Conservation (phyloP, 2,329 filamentous ascomycete genomes). For the Fusarium goolgardi region DNA sequence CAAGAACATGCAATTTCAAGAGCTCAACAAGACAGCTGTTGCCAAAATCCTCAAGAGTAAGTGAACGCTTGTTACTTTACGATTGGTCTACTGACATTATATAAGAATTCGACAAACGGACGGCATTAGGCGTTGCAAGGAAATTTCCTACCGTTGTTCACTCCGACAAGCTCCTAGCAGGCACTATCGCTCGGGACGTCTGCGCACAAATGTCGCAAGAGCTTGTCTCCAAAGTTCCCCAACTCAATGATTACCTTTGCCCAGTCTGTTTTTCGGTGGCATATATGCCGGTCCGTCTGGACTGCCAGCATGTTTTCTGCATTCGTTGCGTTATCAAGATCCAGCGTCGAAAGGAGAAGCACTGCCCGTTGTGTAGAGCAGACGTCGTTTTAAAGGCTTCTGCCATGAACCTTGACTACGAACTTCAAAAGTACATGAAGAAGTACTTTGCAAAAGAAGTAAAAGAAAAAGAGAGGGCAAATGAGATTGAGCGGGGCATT, state of each 20-base stretch:
- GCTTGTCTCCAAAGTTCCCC: conserved; percentile 78
- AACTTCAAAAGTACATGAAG: conserved; percentile 75
- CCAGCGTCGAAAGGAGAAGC: conserved; percentile 74
- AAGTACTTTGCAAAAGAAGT: conserved; percentile 80
- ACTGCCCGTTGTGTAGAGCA: conserved; percentile 81
- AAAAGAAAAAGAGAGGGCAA: conserved; percentile 74
- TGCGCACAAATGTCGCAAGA: conserved; percentile 79
- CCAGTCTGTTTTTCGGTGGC: conserved; percentile 82
- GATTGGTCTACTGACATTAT: conserved; percentile 47
- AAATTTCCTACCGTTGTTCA: conserved; percentile 70
- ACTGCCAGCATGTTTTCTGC: conserved; percentile 83
- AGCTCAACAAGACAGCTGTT: conserved; percentile 82
- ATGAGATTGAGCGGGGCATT: conserved; percentile 79
- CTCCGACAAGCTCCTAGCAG: conserved; percentile 70
- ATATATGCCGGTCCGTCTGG: conserved; percentile 83
- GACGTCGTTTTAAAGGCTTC: conserved; percentile 78
- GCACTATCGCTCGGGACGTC: conserved; percentile 78
- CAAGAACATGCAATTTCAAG: conserved; percentile 84
- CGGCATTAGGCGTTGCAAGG: conserved; percentile 75
- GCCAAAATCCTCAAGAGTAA: conserved; percentile 86
- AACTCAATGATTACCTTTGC: conserved; percentile 85
- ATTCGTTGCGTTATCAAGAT: conserved; percentile 85
- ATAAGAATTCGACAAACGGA: conserved; percentile 86
- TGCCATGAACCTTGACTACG: conserved; percentile 74
- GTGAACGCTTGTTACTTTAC: conserved; percentile 41